Conservation (phyloP, 352 stramenopile species). For the Thalassiosira livingstoniorum region DNA sequence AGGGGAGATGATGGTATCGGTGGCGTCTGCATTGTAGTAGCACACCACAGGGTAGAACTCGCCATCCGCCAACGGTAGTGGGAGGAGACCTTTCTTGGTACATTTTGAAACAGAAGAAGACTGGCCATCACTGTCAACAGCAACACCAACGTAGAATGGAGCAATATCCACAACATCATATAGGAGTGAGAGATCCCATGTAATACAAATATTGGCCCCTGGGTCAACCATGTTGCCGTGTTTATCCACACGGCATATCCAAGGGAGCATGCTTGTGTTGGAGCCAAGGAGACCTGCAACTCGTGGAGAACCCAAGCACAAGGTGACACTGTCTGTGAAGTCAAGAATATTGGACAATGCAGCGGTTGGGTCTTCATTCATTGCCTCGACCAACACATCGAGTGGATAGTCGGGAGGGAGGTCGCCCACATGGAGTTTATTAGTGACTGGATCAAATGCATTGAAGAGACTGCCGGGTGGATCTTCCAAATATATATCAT, state of each 20-base stretch:
- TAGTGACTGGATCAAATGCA: no score
- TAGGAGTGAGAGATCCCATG: background rate
- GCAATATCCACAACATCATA: background rate
- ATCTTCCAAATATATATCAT: no score
- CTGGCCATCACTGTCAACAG: background rate
- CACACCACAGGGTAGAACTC: no score
- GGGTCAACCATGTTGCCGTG: background rate
- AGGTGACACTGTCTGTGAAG: background rate
- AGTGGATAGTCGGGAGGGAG: background rate
- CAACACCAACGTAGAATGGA: background rate
- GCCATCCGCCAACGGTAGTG: background rate
- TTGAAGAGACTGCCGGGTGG: no score
- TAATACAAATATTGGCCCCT: background rate
- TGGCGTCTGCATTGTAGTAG: background rate
- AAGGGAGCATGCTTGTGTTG: background rate
- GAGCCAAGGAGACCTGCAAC: background rate
- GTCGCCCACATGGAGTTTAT: no score
- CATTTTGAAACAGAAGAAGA: background rate
- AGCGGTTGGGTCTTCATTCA: background rate
- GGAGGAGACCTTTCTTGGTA: background rate
- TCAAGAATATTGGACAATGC: background rate
- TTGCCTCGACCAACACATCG: background rate
- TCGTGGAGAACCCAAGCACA: background rate
- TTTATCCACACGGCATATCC: background rate
- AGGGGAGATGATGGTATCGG: slow-evolving; percentile 25